phyloP scores from a whole-genome alignment of 306 rosid species.

The Cicer yamashitae region DNA sequence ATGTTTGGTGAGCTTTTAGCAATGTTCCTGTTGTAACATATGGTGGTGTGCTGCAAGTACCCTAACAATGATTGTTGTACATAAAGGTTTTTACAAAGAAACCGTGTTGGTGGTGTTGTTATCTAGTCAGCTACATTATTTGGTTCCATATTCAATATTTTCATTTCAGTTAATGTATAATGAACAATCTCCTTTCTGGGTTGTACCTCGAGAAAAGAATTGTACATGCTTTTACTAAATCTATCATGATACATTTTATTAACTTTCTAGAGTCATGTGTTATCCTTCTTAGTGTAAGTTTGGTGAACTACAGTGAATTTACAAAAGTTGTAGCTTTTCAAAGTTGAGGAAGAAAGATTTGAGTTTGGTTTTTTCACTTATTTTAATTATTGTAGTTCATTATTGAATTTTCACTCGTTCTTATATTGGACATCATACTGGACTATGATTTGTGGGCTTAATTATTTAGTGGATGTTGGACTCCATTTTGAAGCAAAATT shows the following conservation, averaged over 20 bases:
- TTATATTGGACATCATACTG: neutral
- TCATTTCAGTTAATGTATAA: neutral
- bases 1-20: conserved; percentile 32
- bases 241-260: conserved; percentile 12
- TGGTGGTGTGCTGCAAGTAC: neutral
- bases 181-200: neutral
- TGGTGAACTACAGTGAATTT: too few relatives aligned
- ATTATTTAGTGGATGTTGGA: neutral
- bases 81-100: conserved; percentile 14
- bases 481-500: too few relatives aligned
- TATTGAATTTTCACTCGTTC: neutral
- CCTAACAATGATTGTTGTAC: conserved; percentile 8
- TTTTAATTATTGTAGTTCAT: too few relatives aligned
- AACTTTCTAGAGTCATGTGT: neutral
- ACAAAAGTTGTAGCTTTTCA: too few relatives aligned
- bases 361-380: neutral
- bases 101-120: neutral
- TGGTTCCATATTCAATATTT: conserved; percentile 11
- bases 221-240: neutral
- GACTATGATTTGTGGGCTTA: neutral
- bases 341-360: neutral
- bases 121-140: neutral
- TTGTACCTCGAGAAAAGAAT: neutral
- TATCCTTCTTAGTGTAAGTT: neutral
- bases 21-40: neutral